A percentile compares a stretch with the other conserved stretches of the same genome.
phyloP scores from a whole-genome alignment of 106 monocot species.

The Acorus calamus region DNA sequence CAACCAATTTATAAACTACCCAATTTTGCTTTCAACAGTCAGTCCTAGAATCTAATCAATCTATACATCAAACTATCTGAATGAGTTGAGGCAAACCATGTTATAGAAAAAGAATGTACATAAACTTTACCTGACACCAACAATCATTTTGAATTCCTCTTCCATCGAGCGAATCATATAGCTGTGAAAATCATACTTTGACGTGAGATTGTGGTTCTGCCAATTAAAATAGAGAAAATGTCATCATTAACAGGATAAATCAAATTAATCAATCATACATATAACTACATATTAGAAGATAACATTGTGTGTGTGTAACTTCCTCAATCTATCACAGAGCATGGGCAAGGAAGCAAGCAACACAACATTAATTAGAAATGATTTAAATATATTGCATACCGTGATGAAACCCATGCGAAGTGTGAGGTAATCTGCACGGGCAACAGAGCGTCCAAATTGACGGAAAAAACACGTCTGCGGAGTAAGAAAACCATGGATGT shows the following conservation, averaged over 20 bases:
- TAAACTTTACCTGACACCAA: slow-evolving; percentile 73
- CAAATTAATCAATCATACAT: too few species aligned
- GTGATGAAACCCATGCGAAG: slow-evolving; percentile 81
- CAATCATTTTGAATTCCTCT: slow-evolving; percentile 90
- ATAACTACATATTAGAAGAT: too few species aligned
- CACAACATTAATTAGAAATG: too few species aligned
- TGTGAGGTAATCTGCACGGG: slow-evolving; percentile 84
- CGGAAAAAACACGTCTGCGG: slow-evolving; percentile 85
- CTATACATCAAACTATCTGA: too few species aligned
- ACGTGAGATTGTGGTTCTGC: slow-evolving; percentile 83
- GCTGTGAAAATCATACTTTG: slow-evolving; percentile 83
- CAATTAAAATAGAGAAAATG: slow-evolving; percentile 4
- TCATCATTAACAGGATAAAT: neutral
- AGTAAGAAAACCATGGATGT: slow-evolving; percentile 9
- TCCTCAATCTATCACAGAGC: too few species aligned
- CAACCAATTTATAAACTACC: too few species aligned
- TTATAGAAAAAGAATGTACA: neutral
- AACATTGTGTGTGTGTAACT: too few species aligned
- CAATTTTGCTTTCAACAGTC: too few species aligned
- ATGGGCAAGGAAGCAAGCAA: too few species aligned
- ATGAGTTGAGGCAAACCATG: neutral
- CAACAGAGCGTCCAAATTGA: slow-evolving; percentile 84
- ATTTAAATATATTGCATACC: slow-evolving; percentile 25
- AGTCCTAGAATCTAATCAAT: too few species aligned
- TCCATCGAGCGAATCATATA: slow-evolving; percentile 99